phyloP scores from a whole-genome alignment of 176 grass and related monocot species.

The Poa annua region DNA sequence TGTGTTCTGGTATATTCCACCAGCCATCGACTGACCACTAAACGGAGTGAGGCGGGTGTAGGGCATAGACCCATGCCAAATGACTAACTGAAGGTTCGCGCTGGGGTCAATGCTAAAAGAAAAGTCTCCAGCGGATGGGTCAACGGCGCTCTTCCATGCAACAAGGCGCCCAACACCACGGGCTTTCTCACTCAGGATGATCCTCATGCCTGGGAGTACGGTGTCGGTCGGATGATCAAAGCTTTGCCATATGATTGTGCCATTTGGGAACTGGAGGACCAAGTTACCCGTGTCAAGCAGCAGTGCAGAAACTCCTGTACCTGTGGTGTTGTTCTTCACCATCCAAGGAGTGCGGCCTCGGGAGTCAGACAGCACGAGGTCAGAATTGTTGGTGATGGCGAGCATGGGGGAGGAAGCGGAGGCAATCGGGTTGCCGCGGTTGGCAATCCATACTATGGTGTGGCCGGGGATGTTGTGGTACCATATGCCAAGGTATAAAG shows the following conservation, averaged over 20 bases:
- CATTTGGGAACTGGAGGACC: conserved; percentile 10
- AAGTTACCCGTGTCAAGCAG: conserved; percentile 41
- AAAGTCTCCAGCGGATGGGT: conserved; percentile 7
- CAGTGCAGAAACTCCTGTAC: background rate
- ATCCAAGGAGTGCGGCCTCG: conserved; percentile 8
- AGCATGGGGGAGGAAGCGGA: background rate
- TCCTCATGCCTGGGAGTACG: conserved; percentile 31
- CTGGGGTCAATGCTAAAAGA: conserved; percentile 16
- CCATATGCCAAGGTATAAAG: background rate
- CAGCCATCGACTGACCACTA: background rate
- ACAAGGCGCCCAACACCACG: background rate
- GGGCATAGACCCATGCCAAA: conserved; percentile 25
- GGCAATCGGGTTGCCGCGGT: conserved; percentile 43
- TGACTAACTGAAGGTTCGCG: conserved; percentile 21
- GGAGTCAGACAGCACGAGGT: conserved; percentile 22
- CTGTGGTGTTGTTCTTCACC: background rate
- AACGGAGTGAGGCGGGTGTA: conserved; percentile 26
- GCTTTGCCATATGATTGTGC: conserved; percentile 49
- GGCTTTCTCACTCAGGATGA: conserved; percentile 10
- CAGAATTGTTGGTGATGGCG: conserved; percentile 1
- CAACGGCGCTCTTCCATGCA: background rate
- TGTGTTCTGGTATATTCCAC: background rate
- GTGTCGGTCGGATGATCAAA: conserved; percentile 48
- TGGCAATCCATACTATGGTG: conserved; percentile 48
- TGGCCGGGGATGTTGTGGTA: conserved; percentile 35